Percentiles rank a stretch among this genome's conserved stretches.
Evolutionary conservation across 179 eudicot species (phyloP).

Genomic region (Actinidia arguta): DNA sequence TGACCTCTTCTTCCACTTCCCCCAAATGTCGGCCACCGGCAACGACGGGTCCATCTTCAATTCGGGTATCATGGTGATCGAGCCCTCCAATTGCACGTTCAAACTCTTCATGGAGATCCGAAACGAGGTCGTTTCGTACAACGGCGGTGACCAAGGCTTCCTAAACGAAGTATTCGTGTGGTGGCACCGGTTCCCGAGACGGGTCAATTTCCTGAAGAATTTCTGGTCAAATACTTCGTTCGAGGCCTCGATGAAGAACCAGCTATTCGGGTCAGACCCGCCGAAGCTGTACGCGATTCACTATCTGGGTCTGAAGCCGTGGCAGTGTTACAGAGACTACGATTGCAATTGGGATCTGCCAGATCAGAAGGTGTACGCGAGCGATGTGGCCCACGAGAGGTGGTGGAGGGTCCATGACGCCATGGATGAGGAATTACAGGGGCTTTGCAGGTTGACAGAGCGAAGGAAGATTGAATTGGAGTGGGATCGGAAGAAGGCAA

Average conservation of each 20-base stretch:
- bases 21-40: conserved; percentile 81
- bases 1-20: conserved; percentile 83
- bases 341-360: conserved; percentile 89
- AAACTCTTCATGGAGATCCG: conserved; percentile 61
- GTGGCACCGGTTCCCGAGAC: conserved; percentile 93
- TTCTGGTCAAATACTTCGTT: conserved; percentile 76
- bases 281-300: conserved; percentile 78
- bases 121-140: conserved; percentile 72
- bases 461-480: conserved; percentile 66
- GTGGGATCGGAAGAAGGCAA: conserved; percentile 70
- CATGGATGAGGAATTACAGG: conserved; percentile 74
- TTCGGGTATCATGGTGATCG: conserved; percentile 93
- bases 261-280: conserved; percentile 74
- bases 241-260: conserved; percentile 65
- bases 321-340: conserved; percentile 91
- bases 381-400: conserved; percentile 73
- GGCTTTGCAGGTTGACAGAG: conserved; percentile 59
- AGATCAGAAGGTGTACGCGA: conserved; percentile 76
- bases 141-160: conserved; percentile 97
- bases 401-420: conserved; percentile 93
- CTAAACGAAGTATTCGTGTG: conserved; percentile 86
- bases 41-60: conserved; percentile 86
- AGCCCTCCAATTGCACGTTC: conserved; percentile 92
- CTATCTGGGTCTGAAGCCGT: conserved; percentile 88
- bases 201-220: conserved; percentile 85